Evolutionary conservation across 1,284 basidiomycete genomes (phyloP).

Genomic region (Meripilus lineatus): DNA sequence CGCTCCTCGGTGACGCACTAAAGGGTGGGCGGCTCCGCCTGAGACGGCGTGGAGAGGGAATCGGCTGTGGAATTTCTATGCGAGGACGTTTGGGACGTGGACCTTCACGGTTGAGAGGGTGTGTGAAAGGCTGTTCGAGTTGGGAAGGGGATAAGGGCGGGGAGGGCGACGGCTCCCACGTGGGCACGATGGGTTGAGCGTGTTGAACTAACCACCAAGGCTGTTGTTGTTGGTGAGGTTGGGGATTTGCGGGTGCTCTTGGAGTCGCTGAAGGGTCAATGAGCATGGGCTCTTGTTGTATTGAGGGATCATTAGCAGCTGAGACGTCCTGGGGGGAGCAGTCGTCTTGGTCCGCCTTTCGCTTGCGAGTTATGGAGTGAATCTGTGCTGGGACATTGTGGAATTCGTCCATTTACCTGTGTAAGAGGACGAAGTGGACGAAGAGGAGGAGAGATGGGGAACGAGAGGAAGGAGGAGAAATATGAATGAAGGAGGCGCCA

Average conservation of each 20-base stretch:
- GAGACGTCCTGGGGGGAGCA: conserved; percentile 22
- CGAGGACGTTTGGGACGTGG: conserved; percentile 32
- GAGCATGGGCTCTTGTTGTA: conserved; percentile 20
- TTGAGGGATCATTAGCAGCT: conserved; percentile 19
- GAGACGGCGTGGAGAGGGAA: conserved; percentile 19
- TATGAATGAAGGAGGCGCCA: conserved; percentile 27
- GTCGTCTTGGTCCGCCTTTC: conserved; percentile 50
- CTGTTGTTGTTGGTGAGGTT: conserved; percentile 20
- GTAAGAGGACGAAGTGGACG: conserved; percentile 22
- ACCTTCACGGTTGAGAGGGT: no score
- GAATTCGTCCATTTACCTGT: conserved; percentile 46
- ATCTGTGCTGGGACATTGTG: conserved; percentile 39
- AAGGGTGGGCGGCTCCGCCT: not conserved
- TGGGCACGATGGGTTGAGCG: conserved; percentile 10
- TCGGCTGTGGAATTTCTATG: conserved; percentile 25
- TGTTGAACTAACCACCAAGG: conserved; percentile 22
- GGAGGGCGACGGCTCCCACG: conserved; percentile 19
- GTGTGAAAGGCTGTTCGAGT: conserved; percentile 28
- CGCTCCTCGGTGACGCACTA: conserved; percentile 17
- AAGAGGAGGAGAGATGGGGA: conserved; percentile 27
- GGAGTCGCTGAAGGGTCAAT: conserved; percentile 30
- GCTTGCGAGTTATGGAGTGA: conserved; percentile 42
- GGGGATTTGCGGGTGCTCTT: conserved; percentile 30
- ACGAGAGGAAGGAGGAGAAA: conserved; percentile 26
- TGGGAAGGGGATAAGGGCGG: conserved; percentile 10